These are phyloP conservation scores for Serendipita indica DNA, from an alignment of 768 basidiomycete genomes.

Conservation along the genomic window DNA sequence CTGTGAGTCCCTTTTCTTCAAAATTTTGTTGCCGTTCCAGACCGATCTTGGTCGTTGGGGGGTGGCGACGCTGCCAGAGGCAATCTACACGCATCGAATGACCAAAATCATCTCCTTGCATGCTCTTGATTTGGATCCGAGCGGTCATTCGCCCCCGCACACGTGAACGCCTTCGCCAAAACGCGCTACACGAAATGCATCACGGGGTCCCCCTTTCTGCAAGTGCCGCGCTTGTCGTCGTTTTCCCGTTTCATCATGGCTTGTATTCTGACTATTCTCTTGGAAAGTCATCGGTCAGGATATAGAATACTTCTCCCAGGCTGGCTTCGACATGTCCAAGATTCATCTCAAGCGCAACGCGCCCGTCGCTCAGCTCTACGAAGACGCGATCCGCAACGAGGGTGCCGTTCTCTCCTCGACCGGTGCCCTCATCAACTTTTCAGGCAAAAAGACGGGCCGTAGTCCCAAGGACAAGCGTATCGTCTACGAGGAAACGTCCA, in stretches of 20 bases:
- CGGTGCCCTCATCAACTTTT: constrained; percentile 98
- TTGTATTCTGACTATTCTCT: constrained; percentile 7
- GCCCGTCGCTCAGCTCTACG: constrained; percentile 78
- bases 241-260: no score
- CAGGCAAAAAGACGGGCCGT: constrained; percentile 97
- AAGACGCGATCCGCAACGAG: constrained; percentile 96
- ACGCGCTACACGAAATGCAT: no score
- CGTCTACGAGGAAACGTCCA: constrained; percentile 91
- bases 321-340: constrained; percentile 97
- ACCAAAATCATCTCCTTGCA: constrained; percentile 4
- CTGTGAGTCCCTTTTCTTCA: constrained; percentile 13
- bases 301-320: constrained; percentile 94
- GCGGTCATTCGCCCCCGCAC: neutral
- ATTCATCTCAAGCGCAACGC: constrained; percentile 94
- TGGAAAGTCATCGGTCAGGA: constrained; percentile 74
- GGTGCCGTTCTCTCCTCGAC: constrained; percentile 94
- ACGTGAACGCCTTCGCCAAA: constrained; percentile 1
- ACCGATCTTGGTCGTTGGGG: neutral
- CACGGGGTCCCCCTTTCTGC: neutral
- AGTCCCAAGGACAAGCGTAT: constrained; percentile 99
- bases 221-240: neutral
- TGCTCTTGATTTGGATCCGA: neutral
- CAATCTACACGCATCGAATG: constrained; percentile 6
- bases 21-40: neutral
- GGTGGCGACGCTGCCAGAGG: constrained; percentile 24